Evolutionary conservation across 768 basidiomycete genomes (phyloP).

Genomic region (Termitomyces bulborhizus): DNA sequence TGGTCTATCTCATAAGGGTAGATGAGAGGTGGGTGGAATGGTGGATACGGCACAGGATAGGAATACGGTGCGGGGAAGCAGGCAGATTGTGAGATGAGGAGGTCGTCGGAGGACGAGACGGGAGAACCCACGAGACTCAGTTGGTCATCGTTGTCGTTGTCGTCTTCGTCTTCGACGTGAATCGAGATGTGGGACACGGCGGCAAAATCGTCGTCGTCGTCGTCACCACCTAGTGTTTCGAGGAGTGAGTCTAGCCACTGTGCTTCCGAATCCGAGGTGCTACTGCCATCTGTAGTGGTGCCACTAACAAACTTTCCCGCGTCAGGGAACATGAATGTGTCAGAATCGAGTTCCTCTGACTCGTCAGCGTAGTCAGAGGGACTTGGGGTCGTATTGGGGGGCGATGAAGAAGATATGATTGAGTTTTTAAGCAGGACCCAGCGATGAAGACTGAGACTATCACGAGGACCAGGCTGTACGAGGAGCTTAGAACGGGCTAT

Average conservation of each 20-base stretch:
- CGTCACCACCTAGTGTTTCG: constrained; percentile 60
- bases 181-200: constrained; percentile 39
- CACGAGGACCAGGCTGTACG: constrained; percentile 52
- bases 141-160: constrained; percentile 40
- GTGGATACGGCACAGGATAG: constrained; percentile 64
- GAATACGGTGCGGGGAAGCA: constrained; percentile 51
- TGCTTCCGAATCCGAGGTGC: constrained; percentile 67
- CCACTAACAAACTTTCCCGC: constrained; percentile 48
- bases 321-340: constrained; percentile 80
- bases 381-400: constrained; percentile 28
- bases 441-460: constrained; percentile 73
- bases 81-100: constrained; percentile 38
- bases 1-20: constrained; percentile 42
- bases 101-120: constrained; percentile 74
- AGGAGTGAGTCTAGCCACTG: constrained; percentile 80
- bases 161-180: constrained; percentile 52
- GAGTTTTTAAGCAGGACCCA: constrained; percentile 90
- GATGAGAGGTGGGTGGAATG: constrained; percentile 51
- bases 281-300: constrained; percentile 28
- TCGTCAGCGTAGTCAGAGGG: constrained; percentile 33
- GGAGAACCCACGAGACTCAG: constrained; percentile 62
- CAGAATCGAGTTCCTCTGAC: constrained; percentile 48
- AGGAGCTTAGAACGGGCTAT: constrained; percentile 75
- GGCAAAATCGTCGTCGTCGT: constrained; percentile 54
- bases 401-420: constrained; percentile 36